phyloP scores from a whole-genome alignment of 192 early-diverging fungal genomes.

The Coemansia sp. region DNA sequence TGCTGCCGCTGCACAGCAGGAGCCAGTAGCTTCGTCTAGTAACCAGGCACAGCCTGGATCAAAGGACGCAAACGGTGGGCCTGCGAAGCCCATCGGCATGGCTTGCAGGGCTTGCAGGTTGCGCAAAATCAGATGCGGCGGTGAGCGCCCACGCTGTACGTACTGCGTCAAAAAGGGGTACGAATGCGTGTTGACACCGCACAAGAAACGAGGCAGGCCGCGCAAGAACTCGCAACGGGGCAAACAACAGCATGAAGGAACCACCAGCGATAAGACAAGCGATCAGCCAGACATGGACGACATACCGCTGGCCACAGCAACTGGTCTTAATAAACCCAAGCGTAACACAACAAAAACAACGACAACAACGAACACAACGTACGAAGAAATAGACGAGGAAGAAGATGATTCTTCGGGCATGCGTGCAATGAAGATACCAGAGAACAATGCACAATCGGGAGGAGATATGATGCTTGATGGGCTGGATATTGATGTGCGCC shows the following conservation, averaged over 20 bases:
- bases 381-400: neutral
- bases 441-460: neutral
- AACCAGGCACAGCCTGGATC: too few relatives aligned
- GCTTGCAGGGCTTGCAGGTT: constrained; percentile 50
- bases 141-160: constrained; percentile 49
- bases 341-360: too few relatives aligned
- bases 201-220: constrained; percentile 51
- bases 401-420: neutral
- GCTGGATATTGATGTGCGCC: constrained; percentile 31
- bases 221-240: constrained; percentile 29
- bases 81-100: constrained; percentile 47
- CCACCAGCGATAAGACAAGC: too few relatives aligned
- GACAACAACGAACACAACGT: neutral
- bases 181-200: constrained; percentile 50
- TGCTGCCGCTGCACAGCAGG: neutral
- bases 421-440: neutral
- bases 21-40: too few relatives aligned
- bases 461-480: constrained; percentile 10
- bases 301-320: neutral
- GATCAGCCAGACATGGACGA: too few relatives aligned
- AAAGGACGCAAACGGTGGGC: neutral
- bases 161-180: constrained; percentile 52
- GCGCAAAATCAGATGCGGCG: constrained; percentile 56
- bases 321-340: neutral
- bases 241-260: neutral